A percentile compares a stretch with the other conserved stretches of the same genome.
Evolutionary conservation across 169 alveolate species (phyloP).

Genomic region (Babesia divergens): DNA sequence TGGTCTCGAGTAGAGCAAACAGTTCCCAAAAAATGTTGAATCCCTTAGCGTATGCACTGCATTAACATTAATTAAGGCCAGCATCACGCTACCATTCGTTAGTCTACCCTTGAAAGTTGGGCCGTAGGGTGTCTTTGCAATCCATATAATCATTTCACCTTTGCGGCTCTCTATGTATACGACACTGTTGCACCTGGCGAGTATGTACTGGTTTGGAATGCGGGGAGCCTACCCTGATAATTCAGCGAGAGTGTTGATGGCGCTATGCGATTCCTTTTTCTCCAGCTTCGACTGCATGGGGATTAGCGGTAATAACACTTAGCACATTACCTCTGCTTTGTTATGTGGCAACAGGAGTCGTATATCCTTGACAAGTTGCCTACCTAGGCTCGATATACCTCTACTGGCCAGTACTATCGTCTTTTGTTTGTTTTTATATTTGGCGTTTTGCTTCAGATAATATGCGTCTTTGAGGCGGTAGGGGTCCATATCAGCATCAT

Average conservation of each 20-base stretch:
- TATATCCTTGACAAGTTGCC: slow-evolving; percentile 92
- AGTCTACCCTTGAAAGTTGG: slow-evolving; percentile 92
- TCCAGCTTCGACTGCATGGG: slow-evolving; percentile 81
- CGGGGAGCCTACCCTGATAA: slow-evolving; percentile 36
- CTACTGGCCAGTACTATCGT: slow-evolving; percentile 92
- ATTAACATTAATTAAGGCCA: background rate
- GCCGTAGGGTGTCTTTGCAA: slow-evolving; percentile 92
- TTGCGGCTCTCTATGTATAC: slow-evolving; percentile 89
- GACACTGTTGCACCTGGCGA: slow-evolving; percentile 85
- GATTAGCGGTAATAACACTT: slow-evolving; percentile 33
- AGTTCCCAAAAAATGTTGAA: slow-evolving; percentile 91
- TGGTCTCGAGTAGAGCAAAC: slow-evolving; percentile 92
- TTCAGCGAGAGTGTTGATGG: slow-evolving; percentile 80
- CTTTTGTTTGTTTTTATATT: slow-evolving; percentile 94
- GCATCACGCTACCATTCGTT: slow-evolving; percentile 71
- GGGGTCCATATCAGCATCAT: slow-evolving; percentile 76
- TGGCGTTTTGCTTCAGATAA: slow-evolving; percentile 78
- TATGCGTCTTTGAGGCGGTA: slow-evolving; percentile 80
- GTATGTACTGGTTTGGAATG: background rate
- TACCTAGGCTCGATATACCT: slow-evolving; percentile 89
- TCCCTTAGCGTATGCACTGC: slow-evolving; percentile 87
- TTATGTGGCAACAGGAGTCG: slow-evolving; percentile 95
- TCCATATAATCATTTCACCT: slow-evolving; percentile 89
- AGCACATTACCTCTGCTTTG: slow-evolving; percentile 85
- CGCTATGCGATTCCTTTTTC: slow-evolving; percentile 78